phyloP scores from a whole-genome alignment of 345 rosid species.

The Moricandia moricandioides region DNA sequence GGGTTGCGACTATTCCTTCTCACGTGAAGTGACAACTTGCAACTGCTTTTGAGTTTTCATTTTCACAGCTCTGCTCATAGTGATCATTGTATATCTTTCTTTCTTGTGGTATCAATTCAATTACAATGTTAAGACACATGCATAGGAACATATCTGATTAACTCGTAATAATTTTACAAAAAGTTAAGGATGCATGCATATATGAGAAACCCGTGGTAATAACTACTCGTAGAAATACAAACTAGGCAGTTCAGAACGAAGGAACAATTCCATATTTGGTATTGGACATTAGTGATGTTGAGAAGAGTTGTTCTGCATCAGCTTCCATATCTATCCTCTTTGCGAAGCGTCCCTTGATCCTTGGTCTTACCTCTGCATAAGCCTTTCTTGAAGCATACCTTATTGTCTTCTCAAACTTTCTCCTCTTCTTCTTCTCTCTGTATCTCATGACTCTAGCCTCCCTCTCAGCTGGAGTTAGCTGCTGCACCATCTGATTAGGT shows the following conservation, averaged over 20 bases:
- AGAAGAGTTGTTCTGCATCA: conserved; percentile 64
- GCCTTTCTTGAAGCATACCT: conserved; percentile 98
- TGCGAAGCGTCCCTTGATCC: conserved; percentile 90
- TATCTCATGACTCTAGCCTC: conserved; percentile 89
- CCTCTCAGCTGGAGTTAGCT: conserved; percentile 75
- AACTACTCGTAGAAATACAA: conserved; percentile 3
- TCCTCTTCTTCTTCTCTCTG: conserved; percentile 88
- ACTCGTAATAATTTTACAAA: conserved; percentile 12
- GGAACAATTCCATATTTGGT: conserved; percentile 74
- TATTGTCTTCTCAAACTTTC: conserved; percentile 92
- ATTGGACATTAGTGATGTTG: conserved; percentile 50
- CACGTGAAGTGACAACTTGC: neutral
- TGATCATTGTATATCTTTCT: neutral
- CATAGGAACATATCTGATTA: neutral
- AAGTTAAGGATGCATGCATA: conserved; percentile 10
- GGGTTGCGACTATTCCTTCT: neutral
- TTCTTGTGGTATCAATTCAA: conserved; percentile 14
- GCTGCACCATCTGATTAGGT: conserved; percentile 54
- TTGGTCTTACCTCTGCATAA: conserved; percentile 88
- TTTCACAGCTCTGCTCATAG: too few relatives aligned
- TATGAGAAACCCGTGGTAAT: neutral
- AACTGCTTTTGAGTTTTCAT: neutral
- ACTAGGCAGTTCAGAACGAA: conserved; percentile 42
- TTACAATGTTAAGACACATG: neutral
- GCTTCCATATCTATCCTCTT: conserved; percentile 65